Evolutionary conservation across 345 rosid genomes (phyloP), one percentile per base, ranked within the genome.

Genomic region (Salix koriyanagi): DNA sequence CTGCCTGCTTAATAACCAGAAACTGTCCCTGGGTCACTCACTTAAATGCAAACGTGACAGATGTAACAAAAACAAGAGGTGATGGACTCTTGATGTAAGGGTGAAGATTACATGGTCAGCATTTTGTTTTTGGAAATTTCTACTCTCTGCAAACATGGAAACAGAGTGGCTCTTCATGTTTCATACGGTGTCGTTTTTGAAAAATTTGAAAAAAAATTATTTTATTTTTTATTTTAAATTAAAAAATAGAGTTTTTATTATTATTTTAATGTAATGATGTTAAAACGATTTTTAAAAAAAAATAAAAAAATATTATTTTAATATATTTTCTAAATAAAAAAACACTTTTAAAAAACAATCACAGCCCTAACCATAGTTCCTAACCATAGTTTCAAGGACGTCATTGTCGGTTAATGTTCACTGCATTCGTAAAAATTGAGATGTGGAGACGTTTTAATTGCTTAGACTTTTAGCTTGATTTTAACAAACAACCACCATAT

Each of bases 11-110:
- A 75, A 89, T 80, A n/a, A 56, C 80, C 69, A n/a, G 70, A 84
- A 87, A 85, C 90, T 82, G 85, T 68, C 87, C 70, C 80, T 23
- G 87, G 61, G 77, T 44, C 65, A 21, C 71, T 60, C 36, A 50
- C 83, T 70, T 84, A 52, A 82, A 84, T 83, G 88, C 79, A 61
- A 21, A 70, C 8, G 54, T 81, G 85, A 75, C 77, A 74, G 66
- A 42, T 75, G 82, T 77, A 67, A 9, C 8, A 70, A 65, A 30
- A 72, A 14, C 7, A 72, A 56, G 23, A 41, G 44, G 66, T 67
- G 67, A 32, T 26, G 25, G 10, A 21, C 26, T 25, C 44, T 9
- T 10, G 21, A 7, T 32, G 19, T 25, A 7, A 46, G 10, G 28
- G 39, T 11, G 14, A 12, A 46, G 6, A 42, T 11, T 3, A 21